phyloP scores from a whole-genome alignment of 805 yeast species.

The Kodamaea restingae region DNA sequence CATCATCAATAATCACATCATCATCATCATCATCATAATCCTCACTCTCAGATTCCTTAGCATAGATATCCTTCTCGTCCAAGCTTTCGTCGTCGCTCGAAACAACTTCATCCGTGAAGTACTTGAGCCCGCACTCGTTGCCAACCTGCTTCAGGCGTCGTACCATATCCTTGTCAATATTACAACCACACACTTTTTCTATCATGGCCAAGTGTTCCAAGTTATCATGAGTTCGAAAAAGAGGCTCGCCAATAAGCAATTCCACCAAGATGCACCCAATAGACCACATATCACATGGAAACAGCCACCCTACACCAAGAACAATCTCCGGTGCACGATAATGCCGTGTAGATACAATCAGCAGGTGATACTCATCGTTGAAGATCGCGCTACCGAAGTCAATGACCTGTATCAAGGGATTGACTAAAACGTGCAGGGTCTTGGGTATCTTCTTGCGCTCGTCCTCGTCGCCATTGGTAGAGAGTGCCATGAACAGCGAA shows the following conservation, averaged over 20 bases:
- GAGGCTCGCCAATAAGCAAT: constrained; percentile 87
- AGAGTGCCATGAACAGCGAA: constrained; percentile 28
- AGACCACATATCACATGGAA: constrained; percentile 96
- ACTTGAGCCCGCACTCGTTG: constrained; percentile 40
- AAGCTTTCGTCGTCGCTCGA: constrained; percentile 9
- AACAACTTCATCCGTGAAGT: constrained; percentile 26
- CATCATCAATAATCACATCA: constrained; percentile 31
- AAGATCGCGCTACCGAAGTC: constrained; percentile 98
- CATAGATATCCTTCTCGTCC: constrained; percentile 10
- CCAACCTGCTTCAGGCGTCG: constrained; percentile 28
- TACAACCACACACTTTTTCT: constrained; percentile 67
- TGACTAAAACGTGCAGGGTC: constrained; percentile 50
- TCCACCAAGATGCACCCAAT: constrained; percentile 92
- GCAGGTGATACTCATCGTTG: constrained; percentile 88
- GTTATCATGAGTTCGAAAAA: constrained; percentile 93
- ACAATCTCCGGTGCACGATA: constrained; percentile 97
- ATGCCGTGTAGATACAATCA: constrained; percentile 90
- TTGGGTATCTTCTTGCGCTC: constrained; percentile 26
- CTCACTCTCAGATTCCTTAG: constrained; percentile 26
- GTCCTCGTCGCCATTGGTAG: constrained; percentile 5
- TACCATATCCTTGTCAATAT: constrained; percentile 45
- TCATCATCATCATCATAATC: constrained; percentile 28
- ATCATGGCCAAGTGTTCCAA: constrained; percentile 93
- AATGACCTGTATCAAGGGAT: constrained; percentile 82
- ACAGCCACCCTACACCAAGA: constrained; percentile 94